Evolutionary conservation across 192 early-diverging fungal species (phyloP), one percentile per base, ranked within the genome.

Genomic region (Backusella australiensis): DNA sequence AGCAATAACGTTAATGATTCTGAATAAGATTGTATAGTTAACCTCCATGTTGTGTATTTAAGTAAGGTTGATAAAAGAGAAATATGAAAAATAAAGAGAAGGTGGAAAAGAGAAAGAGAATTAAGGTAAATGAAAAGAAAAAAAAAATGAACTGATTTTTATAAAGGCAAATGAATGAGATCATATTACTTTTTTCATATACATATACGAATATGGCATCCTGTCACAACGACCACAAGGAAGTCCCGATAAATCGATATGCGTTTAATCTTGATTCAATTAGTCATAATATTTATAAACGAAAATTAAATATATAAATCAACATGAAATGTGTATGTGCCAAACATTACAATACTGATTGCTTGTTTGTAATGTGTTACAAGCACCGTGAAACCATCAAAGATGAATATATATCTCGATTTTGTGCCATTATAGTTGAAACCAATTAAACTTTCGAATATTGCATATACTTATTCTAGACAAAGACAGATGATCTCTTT

Each of bases 1-100:
- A 1, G 71, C 74, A 32, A 80, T 14, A 6, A 80, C 68, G 23
- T 80, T 80, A 9, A 75, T 38, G 1, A 75, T 32, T 17, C 78
- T 38, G 71, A 80, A 80, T 19, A 75, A 4, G 0, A 75, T 29
- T 5, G 68, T 56, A 9, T 70, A 69, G 26, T 71, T 39, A 23
- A 72, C 19, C n/a, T 69, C 39, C 17, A 66, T 70, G 35, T 68
- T 80, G 8, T 41, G 15, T 17, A 71, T 59, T 26, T 59, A 23
- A 59, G 21, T 12, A 49, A 49, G 17, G 17, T 6, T 19, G 46
- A 59, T 59, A 63, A 63, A 63, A 26, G 4, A 23, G n/a, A 63
- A 26, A 63, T 21, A 56, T 21, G n/a, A 56, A 56, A 21, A 56
- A 56, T 9, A 63, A 23, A 63, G 26, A 63, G 8, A 26, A 9